Conservation (phyloP, 1,284 basidiomycete genomes). For the Mixia osmundae region DNA sequence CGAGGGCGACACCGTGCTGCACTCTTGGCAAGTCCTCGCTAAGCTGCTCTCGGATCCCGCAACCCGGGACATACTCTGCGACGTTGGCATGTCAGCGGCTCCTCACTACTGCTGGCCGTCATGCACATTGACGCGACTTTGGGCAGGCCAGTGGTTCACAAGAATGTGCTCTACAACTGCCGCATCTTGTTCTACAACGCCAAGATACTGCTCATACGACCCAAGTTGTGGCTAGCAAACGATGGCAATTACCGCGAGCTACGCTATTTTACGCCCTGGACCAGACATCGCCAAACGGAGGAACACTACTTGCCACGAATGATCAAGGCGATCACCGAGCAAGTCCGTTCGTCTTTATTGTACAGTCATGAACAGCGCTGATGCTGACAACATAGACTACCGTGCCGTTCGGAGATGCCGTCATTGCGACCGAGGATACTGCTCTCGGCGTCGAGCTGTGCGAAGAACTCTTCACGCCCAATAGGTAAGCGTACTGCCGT, state of each 20-base stretch:
- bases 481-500: constrained; percentile 34
- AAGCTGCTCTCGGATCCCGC: constrained; percentile 60
- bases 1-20: constrained; percentile 76
- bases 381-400: constrained; percentile 31
- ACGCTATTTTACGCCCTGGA: constrained; percentile 89
- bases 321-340: constrained; percentile 64
- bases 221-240: constrained; percentile 99
- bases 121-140: background rate
- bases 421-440: constrained; percentile 78
- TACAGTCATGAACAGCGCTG: background rate
- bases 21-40: constrained; percentile 84
- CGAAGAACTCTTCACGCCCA: constrained; percentile 90
- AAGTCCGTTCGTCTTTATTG: constrained; percentile 29
- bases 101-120: constrained; percentile 12
- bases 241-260: constrained; percentile 96
- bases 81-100: constrained; percentile 63
- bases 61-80: constrained; percentile 57
- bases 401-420: constrained; percentile 87
- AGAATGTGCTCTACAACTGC: constrained; percentile 94
- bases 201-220: constrained; percentile 75
- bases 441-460: constrained; percentile 90
- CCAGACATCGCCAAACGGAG: constrained; percentile 63
- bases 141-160: constrained; percentile 73
- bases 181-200: constrained; percentile 65
- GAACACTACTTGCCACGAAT: constrained; percentile 71